Base-by-base conservation (phyloP, 352 stramenopile genomes). In the Pythium angustatum region DNA sequence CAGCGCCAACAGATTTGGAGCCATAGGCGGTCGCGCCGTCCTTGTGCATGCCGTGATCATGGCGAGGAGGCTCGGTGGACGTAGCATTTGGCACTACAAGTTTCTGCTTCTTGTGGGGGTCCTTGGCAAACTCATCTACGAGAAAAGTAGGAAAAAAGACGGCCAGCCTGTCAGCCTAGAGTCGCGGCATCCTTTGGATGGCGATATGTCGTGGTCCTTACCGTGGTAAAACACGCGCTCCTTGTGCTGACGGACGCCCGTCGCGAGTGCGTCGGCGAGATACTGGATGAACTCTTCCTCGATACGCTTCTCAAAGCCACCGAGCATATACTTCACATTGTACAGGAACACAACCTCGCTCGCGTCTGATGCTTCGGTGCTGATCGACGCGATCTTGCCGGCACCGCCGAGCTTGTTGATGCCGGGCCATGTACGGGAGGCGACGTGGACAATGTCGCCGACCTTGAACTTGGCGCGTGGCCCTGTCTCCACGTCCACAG, bases 351-450 rank as follows among this genome's bases (percentile, higher is more conserved):
- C 57, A 4, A 53, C 21, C 10, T 66, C 19, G 24, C 61, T 72
- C 5, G 65, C 58, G 9, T 50, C 64, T 9, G 31, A 49, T 0
- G 24, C 51, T 8, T 88, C 80, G 21, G 54, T 53, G 47, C 87
- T 63, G 1, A 93, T 69, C 1, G 65, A 71, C 5, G 66, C 71
- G 36, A 96, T 71, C 31, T 79, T 81, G 4, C 82, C 87, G 0
- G 85, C 72, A 17, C 87, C 87, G 52, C 87, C 87, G 15, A 75
- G 77, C 51, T 96, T 96, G 61, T 96, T 96, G 61, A 96, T 96
- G 0, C 87, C 85, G 6, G 87, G 87, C 87, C 87, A 94, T 27
- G 87, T 96, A 0, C 87, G 83, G 14, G 66, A 57, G 0, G 59
- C 66, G 7, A 73, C 60, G 34, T 73, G 59, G 8, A 73, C 66